Base-by-base conservation (phyloP, 176 grass and related monocot genomes). In the Avena insularis region DNA sequence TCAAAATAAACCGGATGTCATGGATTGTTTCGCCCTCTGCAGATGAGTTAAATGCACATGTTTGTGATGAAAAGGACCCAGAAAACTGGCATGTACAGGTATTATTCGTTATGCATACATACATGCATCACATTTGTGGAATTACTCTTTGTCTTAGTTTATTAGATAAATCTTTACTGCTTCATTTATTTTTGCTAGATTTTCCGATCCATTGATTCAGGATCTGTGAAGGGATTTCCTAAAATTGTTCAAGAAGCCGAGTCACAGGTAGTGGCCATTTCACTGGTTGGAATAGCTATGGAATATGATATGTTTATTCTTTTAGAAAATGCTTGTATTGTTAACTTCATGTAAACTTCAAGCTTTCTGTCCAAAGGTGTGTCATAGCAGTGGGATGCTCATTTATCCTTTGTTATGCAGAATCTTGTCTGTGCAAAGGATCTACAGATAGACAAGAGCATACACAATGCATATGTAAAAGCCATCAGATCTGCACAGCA, bases 81-180 rank as follows among this genome's bases (percentile, higher is more conserved):
- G 88, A 98, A 56, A 98, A 89, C 54, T 98, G 96, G 93, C 96
- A 98, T 88, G 92, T 95, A 14, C 93, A 98, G 92, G 96, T 98
- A 82, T 43, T 38, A 75, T 74, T 11, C 66, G 13, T 66, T 66
- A 29, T 67, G 20, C 19, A 85, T 70, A 78, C 47, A 71, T 51
- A 53, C 14, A 58, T 79, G 11, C 80, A 59, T 20, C 29, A 80
- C 9, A 43, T 47, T 33, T 74, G 17, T 78, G 68, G 6, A 56
- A 38, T 67, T 90, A 36, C 40, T 64, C 53, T 4, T 66, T 40
- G 31, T 88, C 13, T 38, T 86, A 35, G 25, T 49, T 55, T 63
- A 75, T 50, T 49, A 45, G 33, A 54, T 74, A 68, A 19, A 76
- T 86, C 0, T 75, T 84, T 85, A 82, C 36, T 16, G 13, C 82